Percentiles rank a stretch among this genome's conserved stretches.
phyloP scores from a whole-genome alignment of 768 basidiomycete genomes.

The Ramaria sp. region DNA sequence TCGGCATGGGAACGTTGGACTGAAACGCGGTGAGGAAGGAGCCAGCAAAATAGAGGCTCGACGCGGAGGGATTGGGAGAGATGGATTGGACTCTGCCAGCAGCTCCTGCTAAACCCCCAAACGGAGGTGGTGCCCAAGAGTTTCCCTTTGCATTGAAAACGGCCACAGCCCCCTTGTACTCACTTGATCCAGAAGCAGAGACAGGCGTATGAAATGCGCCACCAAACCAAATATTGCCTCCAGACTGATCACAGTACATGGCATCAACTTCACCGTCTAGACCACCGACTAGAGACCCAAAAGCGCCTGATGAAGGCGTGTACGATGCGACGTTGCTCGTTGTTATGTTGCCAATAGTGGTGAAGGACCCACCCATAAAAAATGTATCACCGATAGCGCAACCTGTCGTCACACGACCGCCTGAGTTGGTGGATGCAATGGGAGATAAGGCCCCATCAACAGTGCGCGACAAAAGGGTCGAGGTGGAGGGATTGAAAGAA shows the following conservation, averaged over 20 bases:
- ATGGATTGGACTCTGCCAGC: conserved; percentile 66
- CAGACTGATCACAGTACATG: conserved; percentile 63
- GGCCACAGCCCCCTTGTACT: conserved; percentile 34
- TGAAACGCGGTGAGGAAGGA: conserved; percentile 71
- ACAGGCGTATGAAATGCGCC: conserved; percentile 41
- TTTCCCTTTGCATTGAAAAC: conserved; percentile 52
- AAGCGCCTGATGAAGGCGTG: conserved; percentile 40
- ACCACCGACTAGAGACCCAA: conserved; percentile 54
- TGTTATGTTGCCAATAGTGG: conserved; percentile 47
- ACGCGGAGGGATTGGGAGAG: conserved; percentile 53
- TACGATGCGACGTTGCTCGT: conserved; percentile 73
- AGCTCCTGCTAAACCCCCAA: conserved; percentile 69
- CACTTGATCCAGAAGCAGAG: conserved; percentile 32
- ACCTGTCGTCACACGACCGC: conserved; percentile 65
- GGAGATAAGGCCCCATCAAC: conserved; percentile 53
- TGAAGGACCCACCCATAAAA: conserved; percentile 80
- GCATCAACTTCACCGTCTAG: conserved; percentile 67
- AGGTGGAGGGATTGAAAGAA: conserved; percentile 57
- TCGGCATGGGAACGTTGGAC: conserved; percentile 35
- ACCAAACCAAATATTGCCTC: conserved; percentile 65
- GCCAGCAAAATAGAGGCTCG: conserved; percentile 79
- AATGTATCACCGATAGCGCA: conserved; percentile 60
- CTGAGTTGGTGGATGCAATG: conserved; percentile 69
- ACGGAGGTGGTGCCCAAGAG: conserved; percentile 71
- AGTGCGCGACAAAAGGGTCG: conserved; percentile 60